Evolutionary conservation across 352 stramenopile genomes (phyloP).

Genomic region (Phytophthora crassamura): DNA sequence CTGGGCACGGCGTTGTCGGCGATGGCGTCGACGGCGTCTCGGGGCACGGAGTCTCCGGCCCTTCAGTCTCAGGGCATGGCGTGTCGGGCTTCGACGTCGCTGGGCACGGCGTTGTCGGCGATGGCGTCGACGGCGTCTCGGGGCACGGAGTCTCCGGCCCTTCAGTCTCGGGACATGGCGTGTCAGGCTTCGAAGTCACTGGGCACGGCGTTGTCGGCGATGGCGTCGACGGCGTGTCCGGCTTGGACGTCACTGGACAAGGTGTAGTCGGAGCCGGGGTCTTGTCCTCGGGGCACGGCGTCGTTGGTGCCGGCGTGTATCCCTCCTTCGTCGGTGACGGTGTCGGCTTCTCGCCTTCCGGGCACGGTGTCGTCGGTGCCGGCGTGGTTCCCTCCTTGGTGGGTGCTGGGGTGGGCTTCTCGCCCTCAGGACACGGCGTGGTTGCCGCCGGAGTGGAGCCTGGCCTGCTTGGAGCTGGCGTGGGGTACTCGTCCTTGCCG

Average conservation of each 20-base stretch:
- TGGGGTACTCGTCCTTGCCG: background rate
- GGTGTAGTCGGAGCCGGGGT: conserved; percentile 3
- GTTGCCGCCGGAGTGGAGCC: background rate
- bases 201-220: background rate
- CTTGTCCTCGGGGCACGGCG: background rate
- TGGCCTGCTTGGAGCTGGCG: conserved; percentile 4
- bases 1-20: background rate
- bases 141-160: background rate
- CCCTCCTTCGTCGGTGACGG: conserved; percentile 12
- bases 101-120: background rate
- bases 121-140: background rate
- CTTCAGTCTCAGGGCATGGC: background rate
- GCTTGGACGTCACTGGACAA: background rate
- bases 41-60: conserved; percentile 1
- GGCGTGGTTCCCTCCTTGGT: background rate
- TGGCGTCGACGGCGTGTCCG: background rate
- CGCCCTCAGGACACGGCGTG: background rate
- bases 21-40: background rate
- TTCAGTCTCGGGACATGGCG: background rate
- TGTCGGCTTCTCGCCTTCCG: background rate
- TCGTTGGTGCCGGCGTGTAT: background rate
- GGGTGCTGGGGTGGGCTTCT: conserved; percentile 6
- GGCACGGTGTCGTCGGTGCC: background rate
- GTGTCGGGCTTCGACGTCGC: background rate
- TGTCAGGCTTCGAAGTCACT: background rate